Evolutionary conservation across 345 rosid genomes (phyloP), one percentile per base, ranked within the genome.

Genomic region (Lepidium didymum): DNA sequence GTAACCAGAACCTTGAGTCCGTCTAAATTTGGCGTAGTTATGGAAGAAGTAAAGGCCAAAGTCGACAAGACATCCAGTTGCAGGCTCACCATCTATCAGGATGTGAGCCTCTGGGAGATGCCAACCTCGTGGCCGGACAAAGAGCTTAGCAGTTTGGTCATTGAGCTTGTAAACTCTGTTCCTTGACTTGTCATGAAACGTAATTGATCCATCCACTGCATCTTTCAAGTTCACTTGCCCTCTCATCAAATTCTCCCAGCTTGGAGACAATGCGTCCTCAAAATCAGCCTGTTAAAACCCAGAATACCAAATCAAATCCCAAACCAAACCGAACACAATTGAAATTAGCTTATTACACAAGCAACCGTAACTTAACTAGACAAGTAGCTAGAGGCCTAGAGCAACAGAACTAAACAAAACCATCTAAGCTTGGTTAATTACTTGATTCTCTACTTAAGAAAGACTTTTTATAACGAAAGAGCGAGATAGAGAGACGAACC

Each of bases 91-190:
- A 4, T 87, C 97, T 11, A 91, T 86, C 62, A 89, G 68, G 75
- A 91, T 85, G 71, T 87, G 99, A 21, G 90, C 81, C 73, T 94
- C 97, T 0, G 95, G 96, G 3, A 91, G 76, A 65, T 94, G 99
- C 99, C 99, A 91, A 14, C 97, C 97, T 54, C 97, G 62, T 21
- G 95, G 95, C 9, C 96, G 84, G 53, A 94, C 95, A 72, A 94
- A 91, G 6, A 94, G 81, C 82, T 86, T 88, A 9, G 99, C 95
- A 8, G 75, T 79, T 65, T 83, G 85, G 18, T 94, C 85, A 59
- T 91, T 89, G 67, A 94, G 95, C 82, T 85, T 91, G 81, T 89
- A 91, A 53, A 85, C 85, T 69, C 80, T 87, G 80, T 88, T 86
- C 70, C 97, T 86, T 19, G 85, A 83, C 75, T 82, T 85, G 79